Conservation (phyloP, 352 stramenopile genomes). For the Phytophthora macrochlamydospora region DNA sequence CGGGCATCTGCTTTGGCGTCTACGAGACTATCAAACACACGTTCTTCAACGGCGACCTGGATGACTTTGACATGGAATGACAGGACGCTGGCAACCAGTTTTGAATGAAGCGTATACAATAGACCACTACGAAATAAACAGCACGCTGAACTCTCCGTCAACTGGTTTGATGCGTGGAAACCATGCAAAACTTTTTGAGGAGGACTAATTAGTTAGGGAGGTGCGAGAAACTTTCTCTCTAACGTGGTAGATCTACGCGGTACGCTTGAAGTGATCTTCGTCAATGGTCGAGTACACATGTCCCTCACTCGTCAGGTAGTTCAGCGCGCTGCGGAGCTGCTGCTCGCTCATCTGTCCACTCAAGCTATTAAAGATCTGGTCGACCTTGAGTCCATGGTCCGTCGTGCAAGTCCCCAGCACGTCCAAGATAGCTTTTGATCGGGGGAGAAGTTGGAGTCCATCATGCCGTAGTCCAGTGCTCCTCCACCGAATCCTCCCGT, state of each 20-base stretch:
- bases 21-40: conserved; percentile 86
- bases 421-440: conserved; percentile 83
- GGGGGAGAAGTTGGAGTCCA: conserved; percentile 77
- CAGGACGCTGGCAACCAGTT: conserved; percentile 2
- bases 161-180: background rate
- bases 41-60: conserved; percentile 69
- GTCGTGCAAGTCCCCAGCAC: conserved; percentile 72
- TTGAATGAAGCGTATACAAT: conserved; percentile 27
- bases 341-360: conserved; percentile 67
- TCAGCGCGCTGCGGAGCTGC: conserved; percentile 69
- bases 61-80: conserved; percentile 69
- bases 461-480: conserved; percentile 65
- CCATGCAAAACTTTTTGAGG: background rate
- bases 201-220: conserved; percentile 16
- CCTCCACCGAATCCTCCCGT: conserved; percentile 26
- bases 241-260: conserved; percentile 43
- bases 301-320: conserved; percentile 87
- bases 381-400: conserved; percentile 79
- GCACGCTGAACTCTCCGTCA: conserved; percentile 4
- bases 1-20: conserved; percentile 85
- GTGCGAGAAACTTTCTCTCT: background rate
- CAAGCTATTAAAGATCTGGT: conserved; percentile 77
- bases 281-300: conserved; percentile 93
- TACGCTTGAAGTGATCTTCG: conserved; percentile 91
- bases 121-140: conserved; percentile 24